Evolutionary conservation across 2,329 filamentous ascomycete genomes (phyloP).

Genomic region (Didymella pinodella): DNA sequence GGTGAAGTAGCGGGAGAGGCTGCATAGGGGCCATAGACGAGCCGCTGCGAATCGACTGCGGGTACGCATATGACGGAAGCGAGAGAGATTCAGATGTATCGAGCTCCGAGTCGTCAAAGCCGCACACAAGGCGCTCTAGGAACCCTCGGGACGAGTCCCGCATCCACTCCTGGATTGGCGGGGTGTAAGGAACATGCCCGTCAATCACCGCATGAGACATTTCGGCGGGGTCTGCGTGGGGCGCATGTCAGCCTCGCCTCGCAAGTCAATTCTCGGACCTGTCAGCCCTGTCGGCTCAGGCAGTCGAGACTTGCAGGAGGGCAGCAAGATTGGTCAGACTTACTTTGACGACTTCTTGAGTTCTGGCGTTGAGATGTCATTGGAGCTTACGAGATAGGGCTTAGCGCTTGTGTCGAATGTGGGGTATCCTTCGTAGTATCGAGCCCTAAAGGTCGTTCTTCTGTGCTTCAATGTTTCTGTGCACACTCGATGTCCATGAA

Average conservation of each 20-base stretch:
- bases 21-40: slow-evolving; percentile 45
- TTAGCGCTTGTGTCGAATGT: slow-evolving; percentile 12
- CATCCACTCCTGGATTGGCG: neutral
- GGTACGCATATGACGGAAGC: neutral
- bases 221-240: slow-evolving; percentile 1
- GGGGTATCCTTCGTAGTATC: neutral
- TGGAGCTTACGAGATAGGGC: neutral
- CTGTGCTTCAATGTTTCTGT: neutral
- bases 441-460: neutral
- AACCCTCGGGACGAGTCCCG: neutral
- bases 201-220: neutral
- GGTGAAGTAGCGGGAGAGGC: slow-evolving; percentile 30
- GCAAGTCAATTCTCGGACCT: neutral
- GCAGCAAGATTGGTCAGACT: neutral
- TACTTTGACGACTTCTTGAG: slow-evolving; percentile 3
- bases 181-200: neutral
- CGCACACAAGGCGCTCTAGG: neutral
- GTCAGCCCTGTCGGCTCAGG: slow-evolving; percentile 2
- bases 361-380: slow-evolving; percentile 1
- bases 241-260: slow-evolving; percentile 13
- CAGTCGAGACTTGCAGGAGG: neutral
- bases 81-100: neutral
- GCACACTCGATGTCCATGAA: neutral
- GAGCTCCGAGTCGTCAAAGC: neutral
- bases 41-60: slow-evolving; percentile 26